A percentile compares a stretch with the other conserved stretches of the same genome.
These are phyloP conservation scores for Hanseniaspora sp. DNA, from an alignment of 1,139 yeast species.

Conservation along the genomic window DNA sequence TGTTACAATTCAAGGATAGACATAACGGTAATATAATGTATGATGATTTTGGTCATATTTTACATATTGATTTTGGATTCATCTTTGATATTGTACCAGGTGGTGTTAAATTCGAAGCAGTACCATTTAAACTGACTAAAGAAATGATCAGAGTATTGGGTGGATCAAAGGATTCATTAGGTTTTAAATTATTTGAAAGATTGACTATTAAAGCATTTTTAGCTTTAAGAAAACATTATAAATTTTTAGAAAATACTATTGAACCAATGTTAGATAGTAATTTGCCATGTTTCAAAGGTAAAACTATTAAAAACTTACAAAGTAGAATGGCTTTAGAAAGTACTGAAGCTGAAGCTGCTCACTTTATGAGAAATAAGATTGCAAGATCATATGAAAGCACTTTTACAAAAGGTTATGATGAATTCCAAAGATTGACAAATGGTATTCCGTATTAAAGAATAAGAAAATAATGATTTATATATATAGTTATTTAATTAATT, in stretches of 20 bases:
- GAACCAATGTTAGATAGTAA: constrained; percentile 92
- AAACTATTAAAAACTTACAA: constrained; percentile 68
- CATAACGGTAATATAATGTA: constrained; percentile 99
- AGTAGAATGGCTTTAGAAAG: constrained; percentile 71
- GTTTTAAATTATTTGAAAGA: constrained; percentile 90
- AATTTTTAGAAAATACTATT: constrained; percentile 73
- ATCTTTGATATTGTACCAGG: constrained; percentile 99
- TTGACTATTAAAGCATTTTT: constrained; percentile 85
- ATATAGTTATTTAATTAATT: too few species aligned
- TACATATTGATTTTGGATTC: constrained; percentile 96
- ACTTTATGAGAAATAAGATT: constrained; percentile 63
- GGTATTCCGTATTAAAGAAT: constrained; percentile 95
- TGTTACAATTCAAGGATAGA: constrained; percentile 91
- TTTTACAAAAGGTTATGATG: constrained; percentile 92
- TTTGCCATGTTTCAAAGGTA: constrained; percentile 84
- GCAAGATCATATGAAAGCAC: constrained; percentile 74
- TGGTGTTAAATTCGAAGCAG: constrained; percentile 93
- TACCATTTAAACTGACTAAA: constrained; percentile 90
- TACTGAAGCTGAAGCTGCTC: constrained; percentile 76
- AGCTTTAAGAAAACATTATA: constrained; percentile 83
- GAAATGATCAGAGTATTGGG: constrained; percentile 97
- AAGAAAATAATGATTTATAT: too few species aligned
- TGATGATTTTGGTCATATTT: constrained; percentile 84
- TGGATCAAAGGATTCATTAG: constrained; percentile 72
- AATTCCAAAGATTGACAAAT: constrained; percentile 88